These are phyloP conservation scores for Agaricus sinodeliciosus DNA, from an alignment of 768 basidiomycete genomes.

Conservation along the genomic window DNA sequence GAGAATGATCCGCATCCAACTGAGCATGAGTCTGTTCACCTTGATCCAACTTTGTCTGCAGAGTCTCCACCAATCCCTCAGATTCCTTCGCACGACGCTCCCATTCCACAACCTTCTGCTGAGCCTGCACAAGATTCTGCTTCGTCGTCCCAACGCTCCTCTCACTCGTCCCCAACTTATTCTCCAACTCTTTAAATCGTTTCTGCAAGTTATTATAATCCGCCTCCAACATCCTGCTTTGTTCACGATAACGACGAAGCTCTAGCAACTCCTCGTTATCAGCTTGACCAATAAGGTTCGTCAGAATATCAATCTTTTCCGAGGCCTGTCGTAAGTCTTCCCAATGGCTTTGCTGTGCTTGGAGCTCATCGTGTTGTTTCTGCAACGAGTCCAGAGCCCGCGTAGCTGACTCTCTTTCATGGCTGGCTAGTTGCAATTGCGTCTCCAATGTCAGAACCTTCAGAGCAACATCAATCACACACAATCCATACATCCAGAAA, in stretches of 20 bases:
- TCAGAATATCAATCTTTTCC: slow-evolving; percentile 67
- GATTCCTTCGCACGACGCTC: slow-evolving; percentile 70
- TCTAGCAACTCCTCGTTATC: slow-evolving; percentile 73
- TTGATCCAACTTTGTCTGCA: slow-evolving; percentile 57
- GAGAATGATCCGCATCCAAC: slow-evolving; percentile 63
- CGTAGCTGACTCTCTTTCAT: slow-evolving; percentile 55
- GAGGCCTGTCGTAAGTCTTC: slow-evolving; percentile 64
- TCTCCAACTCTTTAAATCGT: slow-evolving; percentile 67
- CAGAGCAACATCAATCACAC: too few relatives aligned
- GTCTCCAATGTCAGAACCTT: slow-evolving; percentile 60
- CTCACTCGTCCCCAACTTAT: slow-evolving; percentile 53
- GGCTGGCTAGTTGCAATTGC: slow-evolving; percentile 45
- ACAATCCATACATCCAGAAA: slow-evolving; percentile 11
- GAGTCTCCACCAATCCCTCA: slow-evolving; percentile 56
- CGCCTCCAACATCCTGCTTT: slow-evolving; percentile 54
- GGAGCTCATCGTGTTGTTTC: slow-evolving; percentile 52
- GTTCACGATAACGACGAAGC: slow-evolving; percentile 59
- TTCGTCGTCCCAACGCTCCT: slow-evolving; percentile 48
- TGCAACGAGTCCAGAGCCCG: slow-evolving; percentile 48
- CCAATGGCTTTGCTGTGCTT: slow-evolving; percentile 68
- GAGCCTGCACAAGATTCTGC: slow-evolving; percentile 62
- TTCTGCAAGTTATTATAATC: slow-evolving; percentile 65
- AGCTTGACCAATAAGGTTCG: slow-evolving; percentile 50
- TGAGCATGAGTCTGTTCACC: slow-evolving; percentile 58
- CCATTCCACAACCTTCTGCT: slow-evolving; percentile 78